Evolutionary conservation across 2,329 filamentous ascomycete genomes (phyloP), one percentile per base, ranked within the genome.

Genomic region (Aspergillus texensis): DNA sequence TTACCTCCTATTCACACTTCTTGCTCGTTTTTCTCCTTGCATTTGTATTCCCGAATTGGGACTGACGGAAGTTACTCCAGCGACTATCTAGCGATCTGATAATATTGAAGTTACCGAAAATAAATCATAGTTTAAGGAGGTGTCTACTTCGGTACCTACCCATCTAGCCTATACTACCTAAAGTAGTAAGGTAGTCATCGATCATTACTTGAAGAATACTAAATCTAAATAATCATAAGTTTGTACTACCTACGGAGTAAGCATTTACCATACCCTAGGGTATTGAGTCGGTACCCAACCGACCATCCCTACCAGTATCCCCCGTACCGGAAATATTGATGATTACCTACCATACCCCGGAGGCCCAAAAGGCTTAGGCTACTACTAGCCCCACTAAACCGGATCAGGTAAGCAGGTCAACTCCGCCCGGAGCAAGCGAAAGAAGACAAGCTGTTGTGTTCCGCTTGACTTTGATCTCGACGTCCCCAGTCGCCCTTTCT

Each of bases 381-480:
- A 21, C 16, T 53, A 24, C n/a, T 12, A 11, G 9, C 45, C 48
- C 57, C 32, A 14, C 64, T 68, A 69, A 61, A 52, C 66, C 63
- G 32, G 4, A 65, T 66, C 34, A 24, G 57, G 67, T 26, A 62
- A 59, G 46, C 34, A 61, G 45, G 50, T 30, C 58, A 63, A 41
- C 66, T 68, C 66, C 62, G 62, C 64, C 62, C 61, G 48, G 36
- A 58, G 60, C 60, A 43, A 46, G 50, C 16, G 32, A 64, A 62
- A 67, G 61, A 66, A 66, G 66, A 66, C 62, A 63, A 62, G 64
- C 64, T 67, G 64, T 65, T 68, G 63, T 60, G 64, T 67, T 68
- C 50, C 50, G 26, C 8, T 61, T 16, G 24, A 54, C 28, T 52
- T 54, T 28, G 32, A 32, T 28, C 57, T 48, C 24, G 36, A 41